phyloP scores from a whole-genome alignment of 164 flowering plant genomes.

The Magnolia sinica region DNA sequence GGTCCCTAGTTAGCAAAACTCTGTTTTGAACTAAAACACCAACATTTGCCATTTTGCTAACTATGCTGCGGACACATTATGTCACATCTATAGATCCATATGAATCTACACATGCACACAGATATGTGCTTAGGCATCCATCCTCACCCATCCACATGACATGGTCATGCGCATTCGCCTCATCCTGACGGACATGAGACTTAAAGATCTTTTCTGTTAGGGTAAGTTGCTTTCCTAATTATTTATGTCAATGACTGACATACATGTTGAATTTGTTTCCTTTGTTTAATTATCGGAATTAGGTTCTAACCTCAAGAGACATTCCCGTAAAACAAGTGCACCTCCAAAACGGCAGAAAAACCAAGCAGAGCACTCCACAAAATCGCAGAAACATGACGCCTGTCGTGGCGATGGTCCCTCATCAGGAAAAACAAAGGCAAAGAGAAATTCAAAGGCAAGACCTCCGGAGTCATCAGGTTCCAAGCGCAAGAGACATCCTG shows the following conservation, averaged over 20 bases:
- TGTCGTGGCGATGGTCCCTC: neutral
- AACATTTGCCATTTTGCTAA: neutral
- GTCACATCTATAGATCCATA: neutral
- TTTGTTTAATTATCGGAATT: neutral
- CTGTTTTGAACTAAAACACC: too few species aligned
- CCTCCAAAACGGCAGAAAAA: constrained; percentile 8
- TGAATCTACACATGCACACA: neutral
- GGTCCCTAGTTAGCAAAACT: too few species aligned
- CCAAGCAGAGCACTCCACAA: constrained; percentile 7
- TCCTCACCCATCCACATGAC: neutral
- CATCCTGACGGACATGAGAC: neutral
- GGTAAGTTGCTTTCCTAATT: neutral
- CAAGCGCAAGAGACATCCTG: constrained; percentile 2
- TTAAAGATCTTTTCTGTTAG: neutral
- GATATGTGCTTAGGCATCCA: neutral
- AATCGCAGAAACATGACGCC: constrained; percentile 9
- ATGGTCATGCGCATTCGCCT: neutral
- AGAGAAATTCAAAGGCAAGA: neutral
- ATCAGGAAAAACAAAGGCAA: neutral
- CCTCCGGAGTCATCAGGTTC: neutral
- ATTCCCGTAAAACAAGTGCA: constrained; percentile 13
- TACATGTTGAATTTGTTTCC: too few species aligned
- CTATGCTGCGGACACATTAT: too few species aligned
- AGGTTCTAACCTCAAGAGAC: constrained; percentile 21
- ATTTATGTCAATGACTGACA: neutral